Conservation (phyloP, 169 alveolate genomes). For the Plasmodium yoelii region DNA sequence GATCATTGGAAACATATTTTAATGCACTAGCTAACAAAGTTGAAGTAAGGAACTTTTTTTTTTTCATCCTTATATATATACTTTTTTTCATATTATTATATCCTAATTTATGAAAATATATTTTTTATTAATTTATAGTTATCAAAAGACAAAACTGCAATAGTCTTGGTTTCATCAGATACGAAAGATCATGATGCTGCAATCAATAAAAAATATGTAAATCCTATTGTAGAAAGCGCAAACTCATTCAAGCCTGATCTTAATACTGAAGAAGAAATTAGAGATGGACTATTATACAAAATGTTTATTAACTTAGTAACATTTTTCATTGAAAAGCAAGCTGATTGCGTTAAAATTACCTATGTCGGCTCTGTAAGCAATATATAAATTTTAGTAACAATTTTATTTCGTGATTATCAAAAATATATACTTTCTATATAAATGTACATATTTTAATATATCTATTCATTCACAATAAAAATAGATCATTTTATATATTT, state of each 20-base stretch:
- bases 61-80: neutral
- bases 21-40: constrained; percentile 33
- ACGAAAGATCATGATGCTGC: constrained; percentile 37
- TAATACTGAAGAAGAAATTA: constrained; percentile 53
- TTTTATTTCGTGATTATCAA: neutral
- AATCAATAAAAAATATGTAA: constrained; percentile 3
- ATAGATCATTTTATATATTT: no score
- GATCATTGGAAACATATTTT: constrained; percentile 43
- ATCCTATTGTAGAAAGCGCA: constrained; percentile 26
- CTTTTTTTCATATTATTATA: neutral
- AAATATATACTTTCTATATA: no score
- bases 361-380: constrained; percentile 45
- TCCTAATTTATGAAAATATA: neutral
- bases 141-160: constrained; percentile 15
- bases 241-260: constrained; percentile 36
- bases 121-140: constrained; percentile 12
- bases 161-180: constrained; percentile 34
- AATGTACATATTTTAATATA: no score
- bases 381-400: neutral
- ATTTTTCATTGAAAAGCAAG: constrained; percentile 26
- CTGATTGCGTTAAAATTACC: constrained; percentile 16
- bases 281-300: neutral
- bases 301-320: constrained; percentile 64
- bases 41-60: constrained; percentile 25
- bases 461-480: no score